A percentile compares a stretch with the other conserved stretches of the same genome.
These are phyloP conservation scores for Physcomitrium patens DNA, from an alignment of 225 moss, liverwort and hornwort genomes.

Conservation along the genomic window DNA sequence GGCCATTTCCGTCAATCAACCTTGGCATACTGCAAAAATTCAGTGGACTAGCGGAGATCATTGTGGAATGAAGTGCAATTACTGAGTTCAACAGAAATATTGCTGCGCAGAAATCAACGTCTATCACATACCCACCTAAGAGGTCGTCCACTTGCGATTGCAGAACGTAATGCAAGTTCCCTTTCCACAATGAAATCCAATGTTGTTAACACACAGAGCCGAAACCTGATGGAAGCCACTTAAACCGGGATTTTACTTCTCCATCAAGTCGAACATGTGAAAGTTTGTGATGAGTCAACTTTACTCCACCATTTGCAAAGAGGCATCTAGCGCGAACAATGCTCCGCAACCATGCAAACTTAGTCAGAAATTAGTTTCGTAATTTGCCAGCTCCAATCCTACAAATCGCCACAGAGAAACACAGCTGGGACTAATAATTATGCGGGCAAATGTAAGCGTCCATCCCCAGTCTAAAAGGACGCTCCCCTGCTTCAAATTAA, in stretches of 20 bases:
- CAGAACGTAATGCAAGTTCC: not conserved
- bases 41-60: not conserved
- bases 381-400: not conserved
- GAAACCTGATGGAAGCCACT: not conserved
- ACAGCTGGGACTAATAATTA: not conserved
- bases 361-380: not conserved
- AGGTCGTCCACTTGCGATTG: not conserved
- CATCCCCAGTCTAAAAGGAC: not conserved
- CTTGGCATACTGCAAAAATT: conserved; percentile 6
- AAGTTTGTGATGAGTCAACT: not conserved
- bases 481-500: not conserved
- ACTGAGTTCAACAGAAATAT: conserved; percentile 5
- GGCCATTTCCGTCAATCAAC: not conserved
- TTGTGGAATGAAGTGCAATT: not conserved
- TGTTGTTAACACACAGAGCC: conserved; percentile 1
- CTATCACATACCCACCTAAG: not conserved
- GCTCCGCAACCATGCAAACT: not conserved
- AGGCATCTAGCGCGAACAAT: not conserved
- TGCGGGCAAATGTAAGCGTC: not conserved
- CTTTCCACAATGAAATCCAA: conserved; percentile 10
- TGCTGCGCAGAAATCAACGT: conserved; percentile 8
- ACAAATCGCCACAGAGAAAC: not conserved
- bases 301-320: not conserved
- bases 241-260: not conserved
- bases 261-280: not conserved